phyloP scores from a whole-genome alignment of 768 basidiomycete species.

The Auricularia sp. region DNA sequence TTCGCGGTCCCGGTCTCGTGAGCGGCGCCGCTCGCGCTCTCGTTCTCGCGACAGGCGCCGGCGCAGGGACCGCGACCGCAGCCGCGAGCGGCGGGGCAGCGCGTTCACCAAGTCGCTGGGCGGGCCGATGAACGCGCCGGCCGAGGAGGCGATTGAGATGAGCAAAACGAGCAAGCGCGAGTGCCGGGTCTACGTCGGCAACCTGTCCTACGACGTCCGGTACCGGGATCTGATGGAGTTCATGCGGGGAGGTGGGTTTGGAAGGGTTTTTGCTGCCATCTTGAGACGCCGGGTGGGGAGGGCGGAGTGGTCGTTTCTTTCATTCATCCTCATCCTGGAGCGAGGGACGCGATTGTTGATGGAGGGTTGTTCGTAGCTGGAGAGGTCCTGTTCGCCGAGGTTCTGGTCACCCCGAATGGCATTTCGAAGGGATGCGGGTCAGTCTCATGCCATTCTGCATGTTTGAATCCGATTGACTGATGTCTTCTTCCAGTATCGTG shows the following conservation, averaged over 20 bases:
- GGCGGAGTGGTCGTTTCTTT: conserved; percentile 7
- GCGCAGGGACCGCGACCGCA: conserved; percentile 39
- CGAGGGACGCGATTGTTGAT: conserved; percentile 72
- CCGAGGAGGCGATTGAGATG: conserved; percentile 92
- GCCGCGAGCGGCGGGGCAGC: conserved; percentile 30
- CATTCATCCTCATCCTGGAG: conserved; percentile 18
- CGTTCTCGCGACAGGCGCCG: conserved; percentile 50
- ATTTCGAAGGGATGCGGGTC: conserved; percentile 99
- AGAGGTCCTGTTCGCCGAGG: conserved; percentile 99
- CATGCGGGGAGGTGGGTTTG: conserved; percentile 99
- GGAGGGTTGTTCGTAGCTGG: conserved; percentile 93
- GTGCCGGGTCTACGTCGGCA: conserved; percentile 97
- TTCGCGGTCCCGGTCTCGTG: conserved; percentile 30
- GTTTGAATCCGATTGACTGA: not conserved
- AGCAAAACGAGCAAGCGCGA: conserved; percentile 95
- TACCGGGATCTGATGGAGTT: conserved; percentile 99
- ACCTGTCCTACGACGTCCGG: conserved; percentile 97
- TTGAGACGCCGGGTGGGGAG: conserved; percentile 21
- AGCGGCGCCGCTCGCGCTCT: conserved; percentile 41
- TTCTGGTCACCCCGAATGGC: conserved; percentile 91
- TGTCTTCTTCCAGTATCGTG: conserved; percentile 58
- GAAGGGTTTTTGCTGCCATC: conserved; percentile 33
- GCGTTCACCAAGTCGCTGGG: conserved; percentile 70
- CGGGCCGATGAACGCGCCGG: conserved; percentile 81
- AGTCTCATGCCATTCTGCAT: conserved; percentile 25